These are phyloP conservation scores for Carallia brachiata DNA, from an alignment of 345 rosid species.

Conservation along the genomic window DNA sequence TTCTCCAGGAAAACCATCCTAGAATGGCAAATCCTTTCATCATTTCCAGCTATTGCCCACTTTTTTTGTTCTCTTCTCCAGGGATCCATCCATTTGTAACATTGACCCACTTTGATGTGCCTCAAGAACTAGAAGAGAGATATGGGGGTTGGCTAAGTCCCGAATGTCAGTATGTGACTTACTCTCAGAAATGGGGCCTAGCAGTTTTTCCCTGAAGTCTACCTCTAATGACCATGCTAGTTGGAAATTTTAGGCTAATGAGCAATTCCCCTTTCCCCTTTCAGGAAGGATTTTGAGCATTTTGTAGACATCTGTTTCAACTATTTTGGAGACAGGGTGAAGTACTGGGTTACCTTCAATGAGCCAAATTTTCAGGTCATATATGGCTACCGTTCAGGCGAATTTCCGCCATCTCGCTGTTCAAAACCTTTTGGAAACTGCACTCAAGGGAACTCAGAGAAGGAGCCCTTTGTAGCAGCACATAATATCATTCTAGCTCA, in stretches of 20 bases:
- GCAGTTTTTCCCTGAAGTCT: too few species aligned
- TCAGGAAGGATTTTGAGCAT: slow-evolving; percentile 23
- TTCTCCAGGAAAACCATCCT: neutral
- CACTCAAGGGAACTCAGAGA: slow-evolving; percentile 16
- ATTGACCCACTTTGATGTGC: slow-evolving; percentile 17
- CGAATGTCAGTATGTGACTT: slow-evolving; percentile 15
- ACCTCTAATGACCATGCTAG: too few species aligned
- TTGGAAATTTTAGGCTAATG: too few species aligned
- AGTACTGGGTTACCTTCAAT: slow-evolving; percentile 27
- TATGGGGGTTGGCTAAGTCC: slow-evolving; percentile 23
- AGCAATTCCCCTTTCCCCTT: neutral
- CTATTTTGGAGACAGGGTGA: slow-evolving; percentile 23
- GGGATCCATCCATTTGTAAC: slow-evolving; percentile 23
- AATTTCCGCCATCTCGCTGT: slow-evolving; percentile 24
- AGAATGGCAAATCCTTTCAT: neutral
- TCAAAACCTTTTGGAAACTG: slow-evolving; percentile 22
- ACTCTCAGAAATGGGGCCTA: neutral
- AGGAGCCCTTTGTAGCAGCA: slow-evolving; percentile 24
- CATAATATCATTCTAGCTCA: slow-evolving; percentile 23
- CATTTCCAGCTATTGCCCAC: neutral
- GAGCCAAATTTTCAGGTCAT: slow-evolving; percentile 21
- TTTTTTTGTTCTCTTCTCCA: neutral
- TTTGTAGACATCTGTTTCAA: slow-evolving; percentile 22
- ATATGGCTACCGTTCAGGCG: slow-evolving; percentile 12
- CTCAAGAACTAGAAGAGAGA: slow-evolving; percentile 23